These are phyloP conservation scores for Triangularia setosa DNA, from an alignment of 2,329 filamentous ascomycete genomes.

Conservation along the genomic window DNA sequence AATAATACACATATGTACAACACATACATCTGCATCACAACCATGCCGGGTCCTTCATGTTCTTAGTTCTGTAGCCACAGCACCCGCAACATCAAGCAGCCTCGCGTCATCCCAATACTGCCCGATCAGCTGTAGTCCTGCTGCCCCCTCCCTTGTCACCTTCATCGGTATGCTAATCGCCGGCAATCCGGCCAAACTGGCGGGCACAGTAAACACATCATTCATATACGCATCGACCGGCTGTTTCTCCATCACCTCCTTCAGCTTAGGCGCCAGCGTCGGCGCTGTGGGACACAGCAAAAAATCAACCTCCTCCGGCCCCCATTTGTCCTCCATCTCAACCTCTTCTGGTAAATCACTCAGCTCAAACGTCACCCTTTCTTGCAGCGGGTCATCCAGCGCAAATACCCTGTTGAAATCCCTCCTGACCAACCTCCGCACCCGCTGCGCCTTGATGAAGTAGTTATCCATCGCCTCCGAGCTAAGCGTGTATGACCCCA, in stretches of 20 bases:
- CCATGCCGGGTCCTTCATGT: neutral
- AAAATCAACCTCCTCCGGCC: constrained; percentile 70
- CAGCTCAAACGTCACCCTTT: constrained; percentile 45
- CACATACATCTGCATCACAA: neutral
- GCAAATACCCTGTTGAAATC: constrained; percentile 83
- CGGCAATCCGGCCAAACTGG: constrained; percentile 85
- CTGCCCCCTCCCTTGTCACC: constrained; percentile 35
- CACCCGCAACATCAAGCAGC: constrained; percentile 55
- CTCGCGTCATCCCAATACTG: constrained; percentile 73
- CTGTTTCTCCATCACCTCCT: constrained; percentile 41
- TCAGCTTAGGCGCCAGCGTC: constrained; percentile 44
- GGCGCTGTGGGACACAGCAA: constrained; percentile 85
- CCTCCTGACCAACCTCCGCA: constrained; percentile 74
- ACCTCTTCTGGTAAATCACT: constrained; percentile 55
- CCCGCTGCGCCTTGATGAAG: constrained; percentile 87
- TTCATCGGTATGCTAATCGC: constrained; percentile 76
- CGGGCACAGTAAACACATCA: constrained; percentile 93
- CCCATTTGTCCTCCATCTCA: constrained; percentile 51
- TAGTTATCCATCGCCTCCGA: constrained; percentile 93
- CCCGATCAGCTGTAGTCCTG: constrained; percentile 73
- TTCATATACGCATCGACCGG: constrained; percentile 81
- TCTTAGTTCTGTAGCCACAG: constrained; percentile 20
- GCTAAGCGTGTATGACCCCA: constrained; percentile 87
- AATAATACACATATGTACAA: constrained; percentile 12
- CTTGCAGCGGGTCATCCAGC: constrained; percentile 63